A percentile compares a stretch with the other conserved stretches of the same genome.
Evolutionary conservation across 2,329 filamentous ascomycete genomes (phyloP).

Genomic region (Penicillium expansum): DNA sequence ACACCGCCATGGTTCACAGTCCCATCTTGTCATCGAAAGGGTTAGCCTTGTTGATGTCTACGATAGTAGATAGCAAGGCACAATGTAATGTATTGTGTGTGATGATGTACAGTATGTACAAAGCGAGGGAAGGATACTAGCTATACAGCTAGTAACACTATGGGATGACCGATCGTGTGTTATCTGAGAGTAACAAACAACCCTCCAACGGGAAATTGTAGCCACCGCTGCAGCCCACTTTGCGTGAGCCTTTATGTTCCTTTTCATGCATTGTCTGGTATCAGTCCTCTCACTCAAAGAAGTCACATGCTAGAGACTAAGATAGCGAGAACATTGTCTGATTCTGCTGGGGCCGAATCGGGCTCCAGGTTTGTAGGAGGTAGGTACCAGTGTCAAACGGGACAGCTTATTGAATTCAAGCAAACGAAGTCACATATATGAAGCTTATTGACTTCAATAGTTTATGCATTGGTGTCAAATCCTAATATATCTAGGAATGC

Average conservation of each 20-base stretch:
- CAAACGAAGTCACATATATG: no score
- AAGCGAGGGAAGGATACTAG: no score
- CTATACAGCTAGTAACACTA: no score
- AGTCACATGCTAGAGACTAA: conserved; percentile 76
- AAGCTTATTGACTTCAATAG: no score
- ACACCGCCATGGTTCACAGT: conserved; percentile 83
- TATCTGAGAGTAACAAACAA: no score
- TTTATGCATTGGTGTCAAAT: not conserved
- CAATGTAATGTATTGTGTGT: no score
- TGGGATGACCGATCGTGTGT: no score
- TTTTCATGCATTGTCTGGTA: not conserved
- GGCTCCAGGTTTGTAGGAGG: conserved; percentile 78
- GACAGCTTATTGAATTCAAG: conserved; percentile 52
- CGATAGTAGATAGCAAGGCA: no score
- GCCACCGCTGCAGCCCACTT: conserved; percentile 65
- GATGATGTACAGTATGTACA: no score
- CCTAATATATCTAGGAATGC: conserved; percentile 65
- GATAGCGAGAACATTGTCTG: conserved; percentile 77
- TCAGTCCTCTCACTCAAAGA: not conserved
- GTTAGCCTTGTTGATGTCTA: no score
- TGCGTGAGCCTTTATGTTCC: conserved; percentile 41
- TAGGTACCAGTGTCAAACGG: conserved; percentile 87
- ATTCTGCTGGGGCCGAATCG: conserved; percentile 83
- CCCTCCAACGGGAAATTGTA: conserved; percentile 84
- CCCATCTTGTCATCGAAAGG: conserved; percentile 79